Evolutionary conservation across 805 yeast species (phyloP), one percentile per base, ranked within the genome.

Genomic region (Metschnikowia rubicola): DNA sequence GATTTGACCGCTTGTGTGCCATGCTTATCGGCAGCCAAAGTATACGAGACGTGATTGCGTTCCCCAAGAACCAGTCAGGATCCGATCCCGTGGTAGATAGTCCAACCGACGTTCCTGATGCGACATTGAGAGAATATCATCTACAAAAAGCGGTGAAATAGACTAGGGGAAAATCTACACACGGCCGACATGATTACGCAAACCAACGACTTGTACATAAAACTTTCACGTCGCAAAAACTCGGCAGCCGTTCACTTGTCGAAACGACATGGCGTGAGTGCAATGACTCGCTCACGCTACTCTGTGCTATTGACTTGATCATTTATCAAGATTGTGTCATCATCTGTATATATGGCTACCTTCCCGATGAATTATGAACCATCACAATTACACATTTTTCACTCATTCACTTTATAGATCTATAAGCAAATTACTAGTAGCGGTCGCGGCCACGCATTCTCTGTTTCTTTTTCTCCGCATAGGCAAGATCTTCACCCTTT

Each of bases 21-120:
- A 89, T 92, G 92, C 62, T 92, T 30, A 65, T 84, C n/a, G 94
- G 89, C 0, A 74, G 84, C 15, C 60, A 73, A 4, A 87, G 88
- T 52, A 91, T 94, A 31, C 71, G 97, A 54, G 97, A 94, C 61
- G 98, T 94, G 3, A 85, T 94, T 50, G 96, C 98, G 1, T 94
- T 94, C 64, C 99, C 99, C 2, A 94, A 94, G 68, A 89, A 90
- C 38, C 84, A 85, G 54, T 79, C 86, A 8, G 99, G 99, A 2
- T 68, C 81, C 1, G 99, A 94, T 61, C 81, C 88, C 1, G 88
- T 92, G 38, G 96, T 94, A 7, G 86, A 80, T 8, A 84, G 95
- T 52, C 99, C 99, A 3, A 81, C 90, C 39, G 61, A 57, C 21
- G 90, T 88, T 2, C 62, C 73, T 3, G 70, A 73, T 10, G 63